Evolutionary conservation across 495 filamentous ascomycete genomes (phyloP), one percentile per base, ranked within the genome.

Genomic region (Neurospora sp.): DNA sequence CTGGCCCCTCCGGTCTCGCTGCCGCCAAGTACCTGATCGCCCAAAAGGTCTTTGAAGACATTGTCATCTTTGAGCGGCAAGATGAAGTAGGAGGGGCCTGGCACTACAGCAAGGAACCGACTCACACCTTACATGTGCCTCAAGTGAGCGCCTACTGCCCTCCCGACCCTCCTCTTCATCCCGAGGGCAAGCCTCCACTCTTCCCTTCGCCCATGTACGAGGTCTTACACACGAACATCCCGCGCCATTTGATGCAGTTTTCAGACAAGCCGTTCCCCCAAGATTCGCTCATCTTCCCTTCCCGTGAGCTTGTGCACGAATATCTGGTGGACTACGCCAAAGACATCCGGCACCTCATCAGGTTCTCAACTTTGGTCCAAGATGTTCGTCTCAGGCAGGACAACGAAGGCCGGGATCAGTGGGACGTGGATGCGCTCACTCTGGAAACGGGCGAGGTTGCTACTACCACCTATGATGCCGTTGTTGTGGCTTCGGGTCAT

Each of bases 401-500:
- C 16, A 59, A 35, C 2, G 68, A 80, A 5, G 80, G 79, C 1
- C 78, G 71, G 8, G 85, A 86, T 14, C 79, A 76, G 35, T 86
- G 85, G 85, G 76, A 80, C 11, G 76, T 96, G n/a, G 84, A 83
- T 6, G 83, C 86, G 7, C 81, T 77, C 65, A 85, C 89, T 2
- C 85, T 84, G 0, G 77, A 80, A 8, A 81, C 74, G 2, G 77
- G 73, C 80, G 80, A 73, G 72, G 81, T 72, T 68, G 77, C 22
- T 86, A 88, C 61, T 14, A 76, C 77, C 5, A 81, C 77, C 2
- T 98, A 91, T 77, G 94, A 97, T 81, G 93, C 92, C 12, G 88
- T 97, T 5, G 88, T 96, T 2, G 89, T 94, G n/a, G 92, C 93
- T 8, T 93, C 86, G 73, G 94, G 94, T 1, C 93, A 97, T 77